Base-by-base conservation (phyloP, 148 eudicot species). In the Talinum fruticosum region DNA sequence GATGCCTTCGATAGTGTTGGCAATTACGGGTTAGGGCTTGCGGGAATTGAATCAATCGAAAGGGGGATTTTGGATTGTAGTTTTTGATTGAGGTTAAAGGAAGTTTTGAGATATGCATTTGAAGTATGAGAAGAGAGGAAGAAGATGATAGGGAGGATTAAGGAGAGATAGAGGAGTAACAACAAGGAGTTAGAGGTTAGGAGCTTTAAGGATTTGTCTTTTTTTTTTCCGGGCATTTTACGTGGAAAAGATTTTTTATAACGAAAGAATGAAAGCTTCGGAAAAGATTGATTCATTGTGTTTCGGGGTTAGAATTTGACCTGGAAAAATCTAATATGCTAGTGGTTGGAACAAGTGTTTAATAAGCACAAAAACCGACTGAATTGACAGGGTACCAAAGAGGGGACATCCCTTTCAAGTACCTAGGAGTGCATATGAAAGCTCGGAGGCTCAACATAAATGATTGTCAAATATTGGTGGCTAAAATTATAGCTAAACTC, bases 21-120 rank as follows among this genome's bases (percentile, higher is more conserved):
- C 99, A 10, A 96, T 91, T 0, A 96, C 73, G 14, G 99, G 97
- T 87, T 93, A n/a, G 95, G 18, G 93, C 80, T 82, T 93, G 97
- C 1, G 97, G 38, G 90, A 80, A 12, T 75, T 77, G 81, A 77
- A 82, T 86, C 99, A 96, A 41, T 93, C 82, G 72, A 90, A 96
- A 51, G 99, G 97, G 24, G 81, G 77, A 93, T 81, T 66, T 81
- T 80, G 69, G 69, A 78, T 61, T 54, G 71, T 76, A 53, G 18
- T 57, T 38, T 77, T 49, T 66, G 76, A 65, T 8, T 32, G 38
- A 37, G 23, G 71, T 75, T 78, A 76, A 79, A 67, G 80, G 74
- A 66, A 30, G 69, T 59, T 67, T 65, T 79, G 76, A 76, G 32
- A 61, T 72, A 69, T 65, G 80, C 72, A 67, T 76, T 80, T 73